These are phyloP conservation scores for Talaromyces atroroseus DNA, from an alignment of 2,329 filamentous ascomycete genomes.

Conservation along the genomic window DNA sequence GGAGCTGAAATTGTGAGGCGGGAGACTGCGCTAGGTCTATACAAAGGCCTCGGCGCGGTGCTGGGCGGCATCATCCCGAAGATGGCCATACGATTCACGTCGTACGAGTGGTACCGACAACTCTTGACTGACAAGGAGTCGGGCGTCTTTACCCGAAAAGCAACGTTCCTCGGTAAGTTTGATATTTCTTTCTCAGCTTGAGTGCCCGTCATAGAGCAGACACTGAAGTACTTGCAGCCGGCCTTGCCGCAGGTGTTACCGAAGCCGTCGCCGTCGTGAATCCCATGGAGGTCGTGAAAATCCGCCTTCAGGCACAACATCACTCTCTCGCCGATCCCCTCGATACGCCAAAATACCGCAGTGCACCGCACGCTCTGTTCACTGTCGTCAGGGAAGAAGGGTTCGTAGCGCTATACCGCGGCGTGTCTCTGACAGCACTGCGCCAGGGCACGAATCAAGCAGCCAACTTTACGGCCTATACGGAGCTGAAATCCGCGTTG, in stretches of 20 bases:
- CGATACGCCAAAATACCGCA: conserved; percentile 94
- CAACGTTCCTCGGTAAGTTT: conserved; percentile 63
- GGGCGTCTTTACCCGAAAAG: conserved; percentile 62
- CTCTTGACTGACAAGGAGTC: conserved; percentile 63
- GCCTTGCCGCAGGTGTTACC: conserved; percentile 86
- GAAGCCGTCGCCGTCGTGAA: conserved; percentile 96
- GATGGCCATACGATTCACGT: conserved; percentile 98
- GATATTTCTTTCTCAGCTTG: conserved; percentile 38
- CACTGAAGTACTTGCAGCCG: conserved; percentile 49
- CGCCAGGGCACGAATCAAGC: conserved; percentile 96
- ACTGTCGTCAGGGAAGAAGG: conserved; percentile 93
- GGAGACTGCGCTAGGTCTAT: conserved; percentile 87
- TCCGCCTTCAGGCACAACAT: conserved; percentile 94
- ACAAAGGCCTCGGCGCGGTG: conserved; percentile 97
- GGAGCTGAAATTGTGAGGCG: conserved; percentile 79
- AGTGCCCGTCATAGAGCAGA: background rate
- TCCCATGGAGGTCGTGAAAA: conserved; percentile 99
- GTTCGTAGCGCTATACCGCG: conserved; percentile 78
- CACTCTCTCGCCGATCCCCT: conserved; percentile 97
- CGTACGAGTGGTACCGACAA: conserved; percentile 93
- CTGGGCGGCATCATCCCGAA: conserved; percentile 95
- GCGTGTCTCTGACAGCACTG: conserved; percentile 86
- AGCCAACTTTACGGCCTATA: conserved; percentile 97
- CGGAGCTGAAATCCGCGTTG: conserved; percentile 78
- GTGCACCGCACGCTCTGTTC: conserved; percentile 76